Percentiles rank a stretch among this genome's conserved stretches.
These are phyloP conservation scores for Agapanthus africanus DNA, from an alignment of 106 monocot genomes.

Conservation along the genomic window DNA sequence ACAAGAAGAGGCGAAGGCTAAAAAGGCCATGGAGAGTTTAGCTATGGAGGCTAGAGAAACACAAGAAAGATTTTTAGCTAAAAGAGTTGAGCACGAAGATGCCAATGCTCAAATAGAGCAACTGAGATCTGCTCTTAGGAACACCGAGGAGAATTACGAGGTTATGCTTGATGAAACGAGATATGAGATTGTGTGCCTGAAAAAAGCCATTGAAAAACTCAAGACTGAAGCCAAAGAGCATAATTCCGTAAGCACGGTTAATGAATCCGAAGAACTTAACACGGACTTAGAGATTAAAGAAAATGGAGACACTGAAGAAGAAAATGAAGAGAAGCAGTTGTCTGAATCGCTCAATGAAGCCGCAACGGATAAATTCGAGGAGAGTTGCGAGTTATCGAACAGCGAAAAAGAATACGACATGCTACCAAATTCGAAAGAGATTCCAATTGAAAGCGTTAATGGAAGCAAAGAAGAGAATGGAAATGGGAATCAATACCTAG, in stretches of 20 bases:
- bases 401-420: conserved; percentile 17
- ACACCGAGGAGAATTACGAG: conserved; percentile 34
- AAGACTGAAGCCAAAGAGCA: conserved; percentile 32
- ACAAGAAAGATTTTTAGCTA: conserved; percentile 39
- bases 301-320: conserved; percentile 14
- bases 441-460: conserved; percentile 9
- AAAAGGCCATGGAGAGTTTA: conserved; percentile 49
- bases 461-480: conserved; percentile 13
- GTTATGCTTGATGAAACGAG: conserved; percentile 46
- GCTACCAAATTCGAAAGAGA: conserved; percentile 6
- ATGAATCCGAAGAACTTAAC: conserved; percentile 17
- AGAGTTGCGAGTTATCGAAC: conserved; percentile 19
- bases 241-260: conserved; percentile 12
- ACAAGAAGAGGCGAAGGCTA: conserved; percentile 30
- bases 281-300: conserved; percentile 21
- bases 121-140: conserved; percentile 31
- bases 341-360: conserved; percentile 17
- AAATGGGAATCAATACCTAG: conserved; percentile 8
- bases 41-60: conserved; percentile 48
- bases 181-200: conserved; percentile 47
- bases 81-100: conserved; percentile 36
- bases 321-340: conserved; percentile 15
- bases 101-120: conserved; percentile 25
- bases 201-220: conserved; percentile 27
- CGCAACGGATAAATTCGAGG: background rate